Percentiles rank a stretch among this genome's conserved stretches.
Evolutionary conservation across 2,329 filamentous ascomycete genomes (phyloP).

Genomic region (Aspergillus puulaauensis): DNA sequence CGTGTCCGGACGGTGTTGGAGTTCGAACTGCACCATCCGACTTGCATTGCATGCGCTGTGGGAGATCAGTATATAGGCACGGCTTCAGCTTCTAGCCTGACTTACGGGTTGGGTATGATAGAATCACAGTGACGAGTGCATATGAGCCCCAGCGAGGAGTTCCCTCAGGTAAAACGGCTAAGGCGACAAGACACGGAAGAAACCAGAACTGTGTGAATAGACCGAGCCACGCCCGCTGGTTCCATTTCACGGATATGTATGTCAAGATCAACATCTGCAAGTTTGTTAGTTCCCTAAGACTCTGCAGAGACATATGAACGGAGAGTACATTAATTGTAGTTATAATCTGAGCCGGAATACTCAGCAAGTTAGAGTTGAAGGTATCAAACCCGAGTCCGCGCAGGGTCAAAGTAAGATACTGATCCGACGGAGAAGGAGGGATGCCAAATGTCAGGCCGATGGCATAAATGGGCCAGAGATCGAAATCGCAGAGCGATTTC

Average conservation of each 20-base stretch:
- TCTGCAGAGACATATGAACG: constrained; percentile 7
- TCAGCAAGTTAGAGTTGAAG: constrained; percentile 56
- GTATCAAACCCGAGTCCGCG: constrained; percentile 52
- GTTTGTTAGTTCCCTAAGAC: neutral
- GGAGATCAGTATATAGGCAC: neutral
- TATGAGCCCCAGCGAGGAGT: constrained; percentile 51
- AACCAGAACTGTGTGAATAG: constrained; percentile 52
- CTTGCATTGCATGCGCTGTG: constrained; percentile 13
- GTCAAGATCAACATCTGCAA: neutral
- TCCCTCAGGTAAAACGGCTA: constrained; percentile 44
- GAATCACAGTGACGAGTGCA: constrained; percentile 50
- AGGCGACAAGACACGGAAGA: constrained; percentile 50
- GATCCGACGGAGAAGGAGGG: constrained; percentile 42
- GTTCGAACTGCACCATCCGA: constrained; percentile 32
- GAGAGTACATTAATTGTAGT: constrained; percentile 55
- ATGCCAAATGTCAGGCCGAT: constrained; percentile 55
- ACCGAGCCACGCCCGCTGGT: constrained; percentile 53
- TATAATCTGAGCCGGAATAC: constrained; percentile 54
- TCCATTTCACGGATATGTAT: constrained; percentile 34
- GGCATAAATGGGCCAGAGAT: constrained; percentile 53
- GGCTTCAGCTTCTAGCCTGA: neutral
- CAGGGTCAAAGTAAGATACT: constrained; percentile 31
- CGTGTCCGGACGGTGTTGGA: constrained; percentile 37
- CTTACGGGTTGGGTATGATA: constrained; percentile 5
- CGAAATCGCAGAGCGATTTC: constrained; percentile 48